Evolutionary conservation across 331 rosid species (phyloP).

Genomic region (Malus hybrid): DNA sequence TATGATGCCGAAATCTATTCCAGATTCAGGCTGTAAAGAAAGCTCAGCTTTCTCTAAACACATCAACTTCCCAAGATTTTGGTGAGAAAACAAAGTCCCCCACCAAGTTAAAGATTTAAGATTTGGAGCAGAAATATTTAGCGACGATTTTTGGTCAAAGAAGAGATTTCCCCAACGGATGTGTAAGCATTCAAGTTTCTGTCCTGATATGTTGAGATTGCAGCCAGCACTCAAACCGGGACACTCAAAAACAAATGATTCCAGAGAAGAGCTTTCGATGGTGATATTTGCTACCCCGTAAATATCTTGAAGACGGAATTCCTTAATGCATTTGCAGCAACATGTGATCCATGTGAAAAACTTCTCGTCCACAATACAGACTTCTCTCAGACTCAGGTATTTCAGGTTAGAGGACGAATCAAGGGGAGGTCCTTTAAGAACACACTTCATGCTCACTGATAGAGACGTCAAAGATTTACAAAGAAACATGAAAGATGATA

Average conservation of each 20-base stretch:
- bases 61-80: background rate
- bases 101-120: background rate
- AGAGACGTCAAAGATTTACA: constrained; percentile 1
- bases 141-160: no score
- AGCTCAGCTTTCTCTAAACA: background rate
- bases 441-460: background rate
- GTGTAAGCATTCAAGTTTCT: background rate
- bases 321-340: constrained; percentile 1
- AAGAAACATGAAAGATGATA: background rate
- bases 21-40: background rate
- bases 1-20: background rate
- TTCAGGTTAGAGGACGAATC: background rate
- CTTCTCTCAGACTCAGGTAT: background rate
- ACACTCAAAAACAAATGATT: background rate
- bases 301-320: background rate
- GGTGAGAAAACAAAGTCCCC: background rate
- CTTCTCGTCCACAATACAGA: background rate
- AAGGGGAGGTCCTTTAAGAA: background rate
- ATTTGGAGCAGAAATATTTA: background rate
- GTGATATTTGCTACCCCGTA: background rate
- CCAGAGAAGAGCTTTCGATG: background rate
- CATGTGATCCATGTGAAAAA: background rate
- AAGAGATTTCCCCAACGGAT: background rate
- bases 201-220: background rate
- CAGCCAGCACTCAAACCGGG: background rate